Base-by-base conservation (phyloP, 495 filamentous ascomycete species). In the Darksidea phi region DNA sequence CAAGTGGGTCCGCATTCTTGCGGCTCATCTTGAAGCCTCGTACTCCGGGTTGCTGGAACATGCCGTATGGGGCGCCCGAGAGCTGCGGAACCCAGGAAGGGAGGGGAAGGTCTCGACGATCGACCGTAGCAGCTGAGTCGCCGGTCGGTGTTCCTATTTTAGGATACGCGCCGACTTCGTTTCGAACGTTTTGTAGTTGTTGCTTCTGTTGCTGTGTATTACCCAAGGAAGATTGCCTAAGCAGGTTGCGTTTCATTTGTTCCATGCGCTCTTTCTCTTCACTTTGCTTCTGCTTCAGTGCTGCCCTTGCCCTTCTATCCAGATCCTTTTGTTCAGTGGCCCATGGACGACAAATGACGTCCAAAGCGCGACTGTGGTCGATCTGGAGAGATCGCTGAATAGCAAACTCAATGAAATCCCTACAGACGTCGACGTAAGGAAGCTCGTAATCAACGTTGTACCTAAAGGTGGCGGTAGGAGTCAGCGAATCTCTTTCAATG, bases 1-100 rank as follows among this genome's bases (percentile, higher is more conserved):
- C 75, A 0, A 77, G 61, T 3, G 72, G 53, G 55, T 79, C 75
- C 1, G 75, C 76, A 46, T 76, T 75, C 48, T 62, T 67, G 3
- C 76, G 67, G 0, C 68, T 65, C 59, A 71, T 67, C 46, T 55
- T 59, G 0, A 21, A 11, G 5, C 6, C 37, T 17, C 36, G 6
- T 0, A 59, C 18, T 5, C 62, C 66, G 17, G 64, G 5, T 12
- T 62, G 25, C 21, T 43, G 41, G 13, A 6, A 43, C 41, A 67
- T 52, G 15, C 7, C 54, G 37, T 23, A 68, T 2, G 64, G 43
- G 6, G 59, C 64, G 13, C 21, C 26, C 1, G 65, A 41, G 6
- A 64, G 8, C 47, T 38, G 51, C 10, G 63, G 45, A 4, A 69
- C 45, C 67, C 64, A 69, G 6, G 67, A 69, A 6, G 67, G 67